These are phyloP conservation scores for Thuidium tamariscinum DNA, from an alignment of 225 moss, liverwort and hornwort genomes.

Conservation along the genomic window DNA sequence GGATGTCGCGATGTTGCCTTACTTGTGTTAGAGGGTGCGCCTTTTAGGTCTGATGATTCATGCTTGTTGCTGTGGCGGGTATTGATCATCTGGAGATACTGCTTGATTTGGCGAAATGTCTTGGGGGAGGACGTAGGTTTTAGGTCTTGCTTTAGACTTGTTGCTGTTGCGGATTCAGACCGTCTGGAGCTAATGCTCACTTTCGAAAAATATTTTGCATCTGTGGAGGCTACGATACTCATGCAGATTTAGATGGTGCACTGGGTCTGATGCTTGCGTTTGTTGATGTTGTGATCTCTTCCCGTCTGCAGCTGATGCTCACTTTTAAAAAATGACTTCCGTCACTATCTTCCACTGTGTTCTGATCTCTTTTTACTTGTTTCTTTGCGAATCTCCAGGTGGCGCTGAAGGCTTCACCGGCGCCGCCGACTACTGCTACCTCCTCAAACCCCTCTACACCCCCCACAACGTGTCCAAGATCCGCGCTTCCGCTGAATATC, in stretches of 20 bases:
- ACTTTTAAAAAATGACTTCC: too few relatives aligned
- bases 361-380: neutral
- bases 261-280: neutral
- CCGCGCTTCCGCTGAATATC: conserved; percentile 62
- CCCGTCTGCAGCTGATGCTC: neutral
- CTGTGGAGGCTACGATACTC: neutral
- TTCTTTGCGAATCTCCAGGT: neutral
- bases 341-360: neutral
- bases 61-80: too few relatives aligned
- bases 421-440: conserved; percentile 79
- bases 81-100: neutral
- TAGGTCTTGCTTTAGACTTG: too few relatives aligned
- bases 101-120: neutral
- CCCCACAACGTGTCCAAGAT: conserved; percentile 62
- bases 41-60: neutral
- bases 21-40: neutral
- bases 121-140: neutral
- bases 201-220: neutral
- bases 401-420: conserved; percentile 72
- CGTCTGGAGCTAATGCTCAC: neutral
- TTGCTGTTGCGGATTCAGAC: neutral
- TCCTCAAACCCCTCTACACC: conserved; percentile 67
- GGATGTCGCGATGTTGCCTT: neutral
- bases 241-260: neutral
- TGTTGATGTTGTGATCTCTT: neutral